These are phyloP conservation scores for Ceratocystis albifundus DNA, from an alignment of 2,329 filamentous ascomycete genomes.

Conservation along the genomic window DNA sequence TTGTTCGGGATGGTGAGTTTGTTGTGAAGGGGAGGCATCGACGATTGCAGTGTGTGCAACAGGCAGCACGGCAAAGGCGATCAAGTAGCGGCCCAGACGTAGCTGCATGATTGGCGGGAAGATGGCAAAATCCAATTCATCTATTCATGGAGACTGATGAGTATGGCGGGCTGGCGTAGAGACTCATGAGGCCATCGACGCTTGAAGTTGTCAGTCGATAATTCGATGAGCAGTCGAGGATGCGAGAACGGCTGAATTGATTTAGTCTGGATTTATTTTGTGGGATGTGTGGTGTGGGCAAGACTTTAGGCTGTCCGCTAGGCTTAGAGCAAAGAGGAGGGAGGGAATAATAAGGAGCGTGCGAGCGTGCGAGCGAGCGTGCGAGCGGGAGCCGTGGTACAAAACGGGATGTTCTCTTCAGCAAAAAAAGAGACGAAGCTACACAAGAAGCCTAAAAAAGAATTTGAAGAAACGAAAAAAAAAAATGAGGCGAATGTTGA, in stretches of 20 bases:
- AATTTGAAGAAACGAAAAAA: background rate
- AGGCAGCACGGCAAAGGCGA: slow-evolving; percentile 23
- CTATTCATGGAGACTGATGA: slow-evolving; percentile 21
- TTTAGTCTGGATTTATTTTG: slow-evolving; percentile 8
- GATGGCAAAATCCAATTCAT: slow-evolving; percentile 18
- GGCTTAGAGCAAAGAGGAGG: background rate
- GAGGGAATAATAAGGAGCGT: background rate
- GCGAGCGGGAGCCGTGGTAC: background rate
- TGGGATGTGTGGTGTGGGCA: slow-evolving; percentile 1
- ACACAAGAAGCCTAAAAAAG: background rate
- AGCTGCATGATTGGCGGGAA: slow-evolving; percentile 23
- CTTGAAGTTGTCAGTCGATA: slow-evolving; percentile 11
- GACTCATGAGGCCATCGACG: slow-evolving; percentile 23
- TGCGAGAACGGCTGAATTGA: background rate
- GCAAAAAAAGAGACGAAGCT: background rate
- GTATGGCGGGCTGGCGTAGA: slow-evolving; percentile 17
- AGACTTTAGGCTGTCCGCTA: background rate
- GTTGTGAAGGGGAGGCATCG: slow-evolving; percentile 20
- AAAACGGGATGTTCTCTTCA: background rate
- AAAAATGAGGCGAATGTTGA: slow-evolving; percentile 5
- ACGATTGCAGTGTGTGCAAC: slow-evolving; percentile 23
- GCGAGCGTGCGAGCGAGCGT: too few species aligned
- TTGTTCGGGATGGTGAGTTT: slow-evolving; percentile 16
- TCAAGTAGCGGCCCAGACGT: slow-evolving; percentile 21
- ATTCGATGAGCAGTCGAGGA: background rate